Evolutionary conservation across 371 early-diverging fungal genomes (phyloP).

Genomic region (Zancudomyces culisetae): DNA sequence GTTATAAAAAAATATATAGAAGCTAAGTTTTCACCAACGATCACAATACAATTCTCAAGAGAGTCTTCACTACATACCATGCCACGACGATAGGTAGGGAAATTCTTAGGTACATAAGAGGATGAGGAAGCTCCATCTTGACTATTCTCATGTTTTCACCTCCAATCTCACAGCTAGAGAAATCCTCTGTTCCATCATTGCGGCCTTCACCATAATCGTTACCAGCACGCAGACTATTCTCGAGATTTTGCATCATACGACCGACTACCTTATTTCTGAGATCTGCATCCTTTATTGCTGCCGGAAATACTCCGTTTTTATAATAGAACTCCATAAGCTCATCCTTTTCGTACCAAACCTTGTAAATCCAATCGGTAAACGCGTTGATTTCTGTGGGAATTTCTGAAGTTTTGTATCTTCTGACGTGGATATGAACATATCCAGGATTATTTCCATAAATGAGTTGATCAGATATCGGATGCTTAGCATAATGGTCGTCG

Average conservation of each 20-base stretch:
- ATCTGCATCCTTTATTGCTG: neutral
- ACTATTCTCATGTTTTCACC: neutral
- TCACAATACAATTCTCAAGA: neutral
- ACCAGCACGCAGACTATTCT: neutral
- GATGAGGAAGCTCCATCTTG: neutral
- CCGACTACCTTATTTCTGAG: neutral
- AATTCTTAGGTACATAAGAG: neutral
- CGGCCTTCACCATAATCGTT: neutral
- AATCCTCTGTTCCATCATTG: neutral
- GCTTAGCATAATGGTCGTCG: constrained; percentile 11
- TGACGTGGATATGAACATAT: constrained; percentile 41
- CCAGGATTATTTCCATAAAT: neutral
- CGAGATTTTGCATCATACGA: neutral
- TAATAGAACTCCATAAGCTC: constrained; percentile 61
- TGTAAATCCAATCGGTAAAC: constrained; percentile 55
- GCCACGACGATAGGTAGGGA: neutral
- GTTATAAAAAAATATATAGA: too few relatives aligned
- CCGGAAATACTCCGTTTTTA: constrained; percentile 40
- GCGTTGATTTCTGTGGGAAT: constrained; percentile 40
- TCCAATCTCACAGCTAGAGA: neutral
- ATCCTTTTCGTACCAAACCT: constrained; percentile 71
- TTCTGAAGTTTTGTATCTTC: constrained; percentile 35
- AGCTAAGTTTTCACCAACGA: too few relatives aligned
- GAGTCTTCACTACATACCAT: neutral
- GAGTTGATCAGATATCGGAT: neutral